phyloP scores from a whole-genome alignment of 257 asterid species.

The Solanum virginianum region DNA sequence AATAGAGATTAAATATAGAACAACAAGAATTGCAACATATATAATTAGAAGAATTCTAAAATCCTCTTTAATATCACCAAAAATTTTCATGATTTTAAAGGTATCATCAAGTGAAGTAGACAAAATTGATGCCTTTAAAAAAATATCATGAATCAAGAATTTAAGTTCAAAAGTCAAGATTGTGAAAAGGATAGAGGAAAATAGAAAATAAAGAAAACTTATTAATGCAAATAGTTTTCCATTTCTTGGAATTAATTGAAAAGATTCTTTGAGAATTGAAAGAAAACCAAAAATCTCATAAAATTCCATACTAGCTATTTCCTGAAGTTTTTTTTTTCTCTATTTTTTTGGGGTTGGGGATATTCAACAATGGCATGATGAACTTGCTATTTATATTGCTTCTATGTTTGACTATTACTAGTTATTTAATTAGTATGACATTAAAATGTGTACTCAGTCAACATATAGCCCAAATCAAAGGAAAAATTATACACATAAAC shows the following conservation, averaged over 20 bases:
- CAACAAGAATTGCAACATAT: not conserved
- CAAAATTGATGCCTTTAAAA: not conserved
- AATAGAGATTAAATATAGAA: not conserved
- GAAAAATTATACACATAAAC: too few species aligned
- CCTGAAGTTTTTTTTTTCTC: not conserved
- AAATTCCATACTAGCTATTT: not conserved
- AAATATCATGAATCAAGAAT: constrained; percentile 10
- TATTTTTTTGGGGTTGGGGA: too few species aligned
- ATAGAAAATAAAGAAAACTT: constrained; percentile 7
- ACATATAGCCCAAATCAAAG: too few species aligned
- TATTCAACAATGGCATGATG: too few species aligned
- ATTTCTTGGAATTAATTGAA: constrained; percentile 16
- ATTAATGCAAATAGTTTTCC: constrained; percentile 5
- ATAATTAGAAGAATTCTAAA: not conserved
- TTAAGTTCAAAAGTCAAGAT: constrained; percentile 5
- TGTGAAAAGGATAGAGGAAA: constrained; percentile 4
- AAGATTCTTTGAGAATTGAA: constrained; percentile 12
- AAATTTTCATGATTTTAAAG: not conserved
- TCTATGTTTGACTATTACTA: too few species aligned
- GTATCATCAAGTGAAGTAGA: not conserved
- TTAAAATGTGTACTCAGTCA: too few species aligned
- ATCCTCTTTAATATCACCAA: not conserved
- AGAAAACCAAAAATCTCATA: constrained; percentile 4
- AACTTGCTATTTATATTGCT: too few species aligned
- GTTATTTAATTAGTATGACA: too few species aligned